A percentile compares a stretch with the other conserved stretches of the same genome.
Evolutionary conservation across 768 basidiomycete genomes (phyloP).

Genomic region (Boletellus ananiceps): DNA sequence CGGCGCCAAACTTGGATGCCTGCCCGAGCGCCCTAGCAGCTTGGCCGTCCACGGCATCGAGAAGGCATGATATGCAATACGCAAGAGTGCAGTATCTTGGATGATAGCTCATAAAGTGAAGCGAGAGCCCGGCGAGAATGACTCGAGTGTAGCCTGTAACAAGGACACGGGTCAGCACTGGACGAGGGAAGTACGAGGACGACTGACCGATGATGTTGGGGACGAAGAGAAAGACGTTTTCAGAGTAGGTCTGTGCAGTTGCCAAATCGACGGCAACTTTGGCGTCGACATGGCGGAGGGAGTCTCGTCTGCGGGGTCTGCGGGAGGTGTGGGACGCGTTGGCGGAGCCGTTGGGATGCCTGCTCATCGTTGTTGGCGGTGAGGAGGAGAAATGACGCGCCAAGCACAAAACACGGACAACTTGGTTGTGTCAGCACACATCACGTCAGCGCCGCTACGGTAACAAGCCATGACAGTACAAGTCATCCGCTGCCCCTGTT

Average conservation of each 20-base stretch:
- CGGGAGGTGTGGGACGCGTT: conserved; percentile 27
- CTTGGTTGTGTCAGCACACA: background rate
- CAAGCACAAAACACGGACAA: conserved; percentile 8
- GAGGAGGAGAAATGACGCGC: conserved; percentile 19
- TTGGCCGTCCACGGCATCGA: conserved; percentile 94
- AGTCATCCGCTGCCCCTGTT: too few relatives aligned
- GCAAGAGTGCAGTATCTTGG: conserved; percentile 88
- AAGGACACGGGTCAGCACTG: conserved; percentile 1
- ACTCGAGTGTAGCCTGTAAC: conserved; percentile 81
- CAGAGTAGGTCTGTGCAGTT: conserved; percentile 79
- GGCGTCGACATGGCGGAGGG: conserved; percentile 73
- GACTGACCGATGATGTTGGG: conserved; percentile 91
- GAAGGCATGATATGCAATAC: conserved; percentile 85
- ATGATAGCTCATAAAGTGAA: conserved; percentile 93
- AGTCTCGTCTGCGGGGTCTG: conserved; percentile 42
- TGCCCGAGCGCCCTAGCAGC: conserved; percentile 86
- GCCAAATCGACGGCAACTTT: conserved; percentile 85
- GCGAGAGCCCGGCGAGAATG: conserved; percentile 81
- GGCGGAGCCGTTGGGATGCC: conserved; percentile 23
- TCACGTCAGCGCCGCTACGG: conserved; percentile 18
- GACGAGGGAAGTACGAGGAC: background rate
- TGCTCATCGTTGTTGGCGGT: conserved; percentile 23
- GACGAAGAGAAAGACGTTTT: conserved; percentile 96
- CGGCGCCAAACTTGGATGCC: conserved; percentile 94
- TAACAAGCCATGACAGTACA: too few relatives aligned